Percentiles rank a stretch among this genome's conserved stretches.
These are phyloP conservation scores for Grigorovia transvaalensis DNA, from an alignment of 805 yeast genomes.

Conservation along the genomic window DNA sequence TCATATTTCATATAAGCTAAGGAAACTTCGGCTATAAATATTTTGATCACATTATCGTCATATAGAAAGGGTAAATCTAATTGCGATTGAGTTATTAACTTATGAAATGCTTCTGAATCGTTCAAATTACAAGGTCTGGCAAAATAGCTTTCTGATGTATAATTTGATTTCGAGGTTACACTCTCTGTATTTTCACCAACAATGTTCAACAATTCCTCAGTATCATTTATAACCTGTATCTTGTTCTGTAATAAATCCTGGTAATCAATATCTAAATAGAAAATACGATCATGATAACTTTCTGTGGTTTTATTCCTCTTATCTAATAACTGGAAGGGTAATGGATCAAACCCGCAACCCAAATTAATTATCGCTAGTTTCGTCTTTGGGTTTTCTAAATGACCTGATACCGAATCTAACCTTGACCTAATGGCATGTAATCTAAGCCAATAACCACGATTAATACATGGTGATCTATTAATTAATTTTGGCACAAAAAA, in stretches of 20 bases:
- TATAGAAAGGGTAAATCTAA: conserved; percentile 8
- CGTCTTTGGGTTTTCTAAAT: conserved; percentile 10
- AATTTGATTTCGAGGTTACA: not conserved
- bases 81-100: conserved; percentile 4
- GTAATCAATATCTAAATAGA: conserved; percentile 65
- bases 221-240: conserved; percentile 38
- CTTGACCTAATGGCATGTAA: conserved; percentile 56
- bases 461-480: conserved; percentile 69
- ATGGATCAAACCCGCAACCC: conserved; percentile 71
- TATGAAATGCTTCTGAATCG: conserved; percentile 31
- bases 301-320: conserved; percentile 21
- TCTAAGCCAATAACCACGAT: conserved; percentile 75
- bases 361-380: conserved; percentile 47
- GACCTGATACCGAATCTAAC: conserved; percentile 38
- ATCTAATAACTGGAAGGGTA: conserved; percentile 43
- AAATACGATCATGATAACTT: conserved; percentile 25
- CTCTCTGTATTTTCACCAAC: conserved; percentile 28
- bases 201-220: conserved; percentile 36
- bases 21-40: conserved; percentile 76
- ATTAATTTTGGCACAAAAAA: conserved; percentile 49
- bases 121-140: conserved; percentile 62
- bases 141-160: conserved; percentile 38
- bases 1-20: conserved; percentile 67
- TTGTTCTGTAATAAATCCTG: conserved; percentile 56
- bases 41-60: conserved; percentile 31